Conservation (phyloP, 495 filamentous ascomycete species). For the Schizothecium vesticola region DNA sequence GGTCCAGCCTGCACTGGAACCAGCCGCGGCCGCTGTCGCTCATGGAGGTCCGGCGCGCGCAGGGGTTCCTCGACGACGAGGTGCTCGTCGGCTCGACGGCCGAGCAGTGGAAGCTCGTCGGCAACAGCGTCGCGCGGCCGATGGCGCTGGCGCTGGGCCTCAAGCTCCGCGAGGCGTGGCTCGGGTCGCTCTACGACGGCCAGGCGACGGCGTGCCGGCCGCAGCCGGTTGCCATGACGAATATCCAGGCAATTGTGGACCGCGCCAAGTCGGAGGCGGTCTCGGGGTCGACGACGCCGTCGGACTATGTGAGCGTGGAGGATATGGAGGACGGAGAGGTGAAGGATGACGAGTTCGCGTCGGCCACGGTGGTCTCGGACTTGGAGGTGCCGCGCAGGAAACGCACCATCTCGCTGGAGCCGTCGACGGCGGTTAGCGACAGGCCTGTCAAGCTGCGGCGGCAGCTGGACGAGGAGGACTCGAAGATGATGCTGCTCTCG, state of each 20-base stretch:
- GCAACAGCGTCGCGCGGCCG: conserved; percentile 65
- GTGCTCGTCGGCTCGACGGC: conserved; percentile 52
- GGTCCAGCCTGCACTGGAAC: conserved; percentile 54
- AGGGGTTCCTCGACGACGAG: conserved; percentile 63
- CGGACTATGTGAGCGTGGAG: not conserved
- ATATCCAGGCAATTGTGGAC: not conserved
- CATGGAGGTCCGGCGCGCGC: conserved; percentile 58
- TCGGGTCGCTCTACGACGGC: conserved; percentile 29
- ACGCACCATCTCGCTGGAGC: not conserved
- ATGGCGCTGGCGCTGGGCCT: conserved; percentile 59
- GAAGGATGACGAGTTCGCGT: not conserved
- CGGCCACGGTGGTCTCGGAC: not conserved
- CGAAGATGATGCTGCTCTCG: not conserved
- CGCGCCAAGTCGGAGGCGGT: not conserved
- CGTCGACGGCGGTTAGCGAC: not conserved
- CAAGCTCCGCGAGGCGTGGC: conserved; percentile 54
- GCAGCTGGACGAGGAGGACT: not conserved
- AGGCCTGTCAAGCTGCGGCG: not conserved
- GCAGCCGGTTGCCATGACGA: not conserved
- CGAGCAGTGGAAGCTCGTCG: conserved; percentile 57
- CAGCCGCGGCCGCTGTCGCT: conserved; percentile 52
- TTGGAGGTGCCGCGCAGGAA: not conserved
- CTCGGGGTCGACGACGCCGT: not conserved
- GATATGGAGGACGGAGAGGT: not conserved
- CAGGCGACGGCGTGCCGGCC: not conserved